phyloP scores from a whole-genome alignment of 2,329 filamentous ascomycete species.

The Botrytis elliptica region DNA sequence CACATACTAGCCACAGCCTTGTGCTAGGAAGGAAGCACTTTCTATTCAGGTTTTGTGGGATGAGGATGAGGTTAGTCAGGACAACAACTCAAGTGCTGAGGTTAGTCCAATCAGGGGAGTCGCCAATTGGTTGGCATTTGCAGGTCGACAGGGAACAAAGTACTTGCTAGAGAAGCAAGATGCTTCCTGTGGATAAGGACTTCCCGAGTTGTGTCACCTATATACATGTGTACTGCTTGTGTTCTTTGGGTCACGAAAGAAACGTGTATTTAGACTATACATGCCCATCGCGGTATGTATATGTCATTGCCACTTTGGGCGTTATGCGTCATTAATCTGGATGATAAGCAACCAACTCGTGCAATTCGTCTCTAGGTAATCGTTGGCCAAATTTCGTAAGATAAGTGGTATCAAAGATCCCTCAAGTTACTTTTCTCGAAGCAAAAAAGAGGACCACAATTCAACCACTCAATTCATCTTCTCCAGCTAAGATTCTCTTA shows the following conservation, averaged over 20 bases:
- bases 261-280: too few species aligned
- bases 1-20: not conserved
- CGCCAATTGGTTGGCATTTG: too few species aligned
- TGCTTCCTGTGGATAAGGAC: not conserved
- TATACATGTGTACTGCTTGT: not conserved
- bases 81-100: conserved; percentile 13
- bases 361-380: not conserved
- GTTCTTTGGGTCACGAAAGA: not conserved
- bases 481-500: not conserved
- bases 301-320: too few species aligned
- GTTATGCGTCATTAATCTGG: not conserved
- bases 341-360: not conserved
- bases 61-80: not conserved
- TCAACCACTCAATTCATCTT: not conserved
- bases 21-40: not conserved
- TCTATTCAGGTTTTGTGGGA: not conserved
- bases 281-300: not conserved
- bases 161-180: not conserved
- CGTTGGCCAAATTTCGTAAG: not conserved
- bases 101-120: not conserved
- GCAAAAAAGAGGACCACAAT: not conserved
- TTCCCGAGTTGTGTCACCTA: not conserved
- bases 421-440: not conserved
- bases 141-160: not conserved
- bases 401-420: not conserved